A percentile compares a stretch with the other conserved stretches of the same genome.
These are phyloP conservation scores for sorghum (Sorghum bicolor) DNA, from an alignment of 176 grass and related monocot genomes.

Conservation along the genomic window Sorghum_bicolor_NCBIv3 NC_012870.2:79558001-79558500, in stretches of 20 bases:
- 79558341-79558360: too few species aligned
- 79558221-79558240: not conserved
- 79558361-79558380: not conserved
- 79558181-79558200: not conserved
- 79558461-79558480: not conserved
- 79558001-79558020: not conserved
- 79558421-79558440: not conserved
- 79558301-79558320: conserved; percentile 3
- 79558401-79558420: not conserved
- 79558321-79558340: too few species aligned
- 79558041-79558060: too few species aligned
- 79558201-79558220: not conserved
- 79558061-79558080: too few species aligned
- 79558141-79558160: too few species aligned
- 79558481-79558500: conserved; percentile 3
- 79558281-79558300: not conserved
- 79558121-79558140: too few species aligned
- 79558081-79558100: too few species aligned
- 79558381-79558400: not conserved
- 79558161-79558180: not conserved
- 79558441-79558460: not conserved
- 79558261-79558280: not conserved
- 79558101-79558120: too few species aligned
- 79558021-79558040: not conserved
- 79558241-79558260: not conserved